Conservation (phyloP, 148 eudicot genomes). For the Talinum fruticosum region DNA sequence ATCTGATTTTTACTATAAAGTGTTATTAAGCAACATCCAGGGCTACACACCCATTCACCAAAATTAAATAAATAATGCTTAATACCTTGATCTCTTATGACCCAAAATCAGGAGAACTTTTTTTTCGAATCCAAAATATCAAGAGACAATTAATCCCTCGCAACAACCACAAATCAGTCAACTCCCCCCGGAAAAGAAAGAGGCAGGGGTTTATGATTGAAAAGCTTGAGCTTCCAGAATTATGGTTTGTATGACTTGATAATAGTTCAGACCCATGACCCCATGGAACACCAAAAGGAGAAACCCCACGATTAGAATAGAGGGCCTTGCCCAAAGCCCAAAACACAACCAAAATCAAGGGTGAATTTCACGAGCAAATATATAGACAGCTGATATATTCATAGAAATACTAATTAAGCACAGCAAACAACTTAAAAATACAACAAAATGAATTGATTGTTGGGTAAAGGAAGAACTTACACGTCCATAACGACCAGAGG, state of each 20-base stretch:
- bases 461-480: constrained; percentile 42
- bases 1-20: background rate
- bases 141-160: background rate
- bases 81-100: background rate
- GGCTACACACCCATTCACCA: background rate
- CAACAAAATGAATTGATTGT: background rate
- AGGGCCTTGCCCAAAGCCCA: background rate
- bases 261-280: background rate
- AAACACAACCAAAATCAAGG: background rate
- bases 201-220: background rate
- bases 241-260: background rate
- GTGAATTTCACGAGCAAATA: no score
- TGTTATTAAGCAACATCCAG: background rate
- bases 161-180: background rate
- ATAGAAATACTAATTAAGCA: background rate
- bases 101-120: no score
- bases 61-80: background rate
- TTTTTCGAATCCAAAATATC: no score
- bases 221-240: background rate
- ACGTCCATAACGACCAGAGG: constrained; percentile 61
- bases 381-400: background rate
- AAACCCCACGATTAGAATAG: background rate
- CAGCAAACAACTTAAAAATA: background rate
- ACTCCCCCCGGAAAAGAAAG: background rate
- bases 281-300: background rate